Evolutionary conservation across 2,329 filamentous ascomycete genomes (phyloP), one percentile per base, ranked within the genome.

Genomic region (Thelonectria discophora): DNA sequence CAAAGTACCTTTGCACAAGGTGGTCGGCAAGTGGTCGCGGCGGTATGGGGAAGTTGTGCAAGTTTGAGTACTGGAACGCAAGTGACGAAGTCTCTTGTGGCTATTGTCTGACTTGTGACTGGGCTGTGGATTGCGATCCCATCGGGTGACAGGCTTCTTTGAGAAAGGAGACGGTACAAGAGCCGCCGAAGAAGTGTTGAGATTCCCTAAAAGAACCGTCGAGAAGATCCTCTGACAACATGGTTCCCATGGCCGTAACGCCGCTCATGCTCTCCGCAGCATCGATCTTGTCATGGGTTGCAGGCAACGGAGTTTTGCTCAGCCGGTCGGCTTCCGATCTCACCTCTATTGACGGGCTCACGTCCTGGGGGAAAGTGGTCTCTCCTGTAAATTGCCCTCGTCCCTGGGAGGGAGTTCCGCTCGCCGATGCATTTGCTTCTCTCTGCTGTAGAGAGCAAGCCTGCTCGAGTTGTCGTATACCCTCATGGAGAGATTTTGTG

Each of bases 1-100:
- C 67, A 63, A 75, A 81, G 54, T 77, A 82, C 15, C 73, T 72
- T 5, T 74, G 63, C 3, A 82, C 42, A 1, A 82, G 70, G 39
- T 79, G 75, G 62, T 82, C 79, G 37, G 78, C 78, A 7, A 81
- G 58, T 2, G 71, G 60, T 1, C 80, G 76, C 1, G 80, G 78
- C 0, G 80, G 80, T 0, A 81, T 69, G 1, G 69, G 60, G 39
- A 77, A 79, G 15, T n/a, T 32, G 27, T 10, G 39, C 12, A 37
- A 11, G 15, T 12, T 21, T 20, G 12, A 30, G 34, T 11, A 43
- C 7, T 21, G 32, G 49, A 65, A 18, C 61, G 58, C 12, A 5
- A n/a, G n/a, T n/a, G n/a, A n/a, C n/a, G n/a, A n/a, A n/a, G n/a
- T n/a, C n/a, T n/a, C n/a, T n/a, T n/a, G n/a, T n/a, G 57, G 62